These are phyloP conservation scores for Trypanosoma melophagium DNA, from an alignment of 208 protist species.

Conservation along the genomic window DNA sequence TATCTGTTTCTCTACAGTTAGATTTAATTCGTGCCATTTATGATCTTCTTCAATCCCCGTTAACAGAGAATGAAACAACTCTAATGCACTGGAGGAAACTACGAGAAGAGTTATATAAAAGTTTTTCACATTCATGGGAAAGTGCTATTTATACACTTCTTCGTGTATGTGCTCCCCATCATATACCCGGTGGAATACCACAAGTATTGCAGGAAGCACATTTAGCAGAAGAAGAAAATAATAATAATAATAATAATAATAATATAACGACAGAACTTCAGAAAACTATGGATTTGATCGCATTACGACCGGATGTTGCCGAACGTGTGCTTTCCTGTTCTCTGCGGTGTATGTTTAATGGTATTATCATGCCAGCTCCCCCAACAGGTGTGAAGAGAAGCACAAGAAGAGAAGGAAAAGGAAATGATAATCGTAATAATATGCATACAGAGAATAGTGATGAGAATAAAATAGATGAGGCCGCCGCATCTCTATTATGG, in stretches of 20 bases:
- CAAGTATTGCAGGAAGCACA: background rate
- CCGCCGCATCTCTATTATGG: background rate
- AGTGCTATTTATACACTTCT: conserved; percentile 27
- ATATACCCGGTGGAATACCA: background rate
- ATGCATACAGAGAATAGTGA: background rate
- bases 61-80: background rate
- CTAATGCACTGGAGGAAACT: conserved; percentile 10
- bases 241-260: background rate
- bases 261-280: background rate
- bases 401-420: background rate
- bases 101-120: conserved; percentile 15
- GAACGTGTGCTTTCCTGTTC: conserved; percentile 11
- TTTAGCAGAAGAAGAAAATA: background rate
- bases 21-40: conserved; percentile 18
- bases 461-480: background rate
- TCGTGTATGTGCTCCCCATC: conserved; percentile 10
- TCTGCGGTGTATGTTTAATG: conserved; percentile 22
- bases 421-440: background rate
- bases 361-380: conserved; percentile 2
- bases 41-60: background rate
- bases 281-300: conserved; percentile 2
- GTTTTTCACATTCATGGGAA: conserved; percentile 24
- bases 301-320: conserved; percentile 14
- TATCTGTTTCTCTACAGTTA: background rate
- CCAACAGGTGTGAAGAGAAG: background rate